phyloP scores from a whole-genome alignment of 495 filamentous ascomycete species.

The Aspergillus conjunctus region DNA sequence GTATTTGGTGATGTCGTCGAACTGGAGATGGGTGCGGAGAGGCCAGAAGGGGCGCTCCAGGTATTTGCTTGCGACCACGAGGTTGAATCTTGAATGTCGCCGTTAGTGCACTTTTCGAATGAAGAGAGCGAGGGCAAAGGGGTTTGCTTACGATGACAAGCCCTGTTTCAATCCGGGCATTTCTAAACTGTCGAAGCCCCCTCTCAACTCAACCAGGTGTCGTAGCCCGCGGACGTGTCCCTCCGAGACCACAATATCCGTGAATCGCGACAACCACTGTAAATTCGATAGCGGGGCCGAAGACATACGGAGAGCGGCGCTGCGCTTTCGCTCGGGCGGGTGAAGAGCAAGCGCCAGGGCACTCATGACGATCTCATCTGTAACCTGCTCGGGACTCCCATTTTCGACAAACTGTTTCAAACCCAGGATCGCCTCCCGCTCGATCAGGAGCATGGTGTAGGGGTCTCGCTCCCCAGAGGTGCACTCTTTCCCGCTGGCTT shows the following conservation, averaged over 20 bases:
- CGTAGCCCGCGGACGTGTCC: not conserved
- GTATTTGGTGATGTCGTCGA: not conserved
- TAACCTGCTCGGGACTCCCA: not conserved
- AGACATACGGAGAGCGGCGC: not conserved
- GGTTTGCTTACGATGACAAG: not conserved
- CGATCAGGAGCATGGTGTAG: slow-evolving; percentile 7
- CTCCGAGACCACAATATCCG: slow-evolving; percentile 2
- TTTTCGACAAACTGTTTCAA: not conserved
- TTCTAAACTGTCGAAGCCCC: slow-evolving; percentile 5
- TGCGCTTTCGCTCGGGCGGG: not conserved
- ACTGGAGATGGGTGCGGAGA: not conserved
- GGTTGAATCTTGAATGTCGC: not conserved
- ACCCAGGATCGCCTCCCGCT: slow-evolving; percentile 1
- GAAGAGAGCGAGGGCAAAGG: not conserved
- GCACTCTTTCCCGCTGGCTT: not conserved
- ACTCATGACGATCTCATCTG: slow-evolving; percentile 8
- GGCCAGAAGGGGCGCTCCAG: slow-evolving; percentile 5
- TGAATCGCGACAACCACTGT: slow-evolving; percentile 7
- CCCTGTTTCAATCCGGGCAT: slow-evolving; percentile 10
- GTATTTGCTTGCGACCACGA: slow-evolving; percentile 6
- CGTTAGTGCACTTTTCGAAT: not conserved
- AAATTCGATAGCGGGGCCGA: not conserved
- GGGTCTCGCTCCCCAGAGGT: no score
- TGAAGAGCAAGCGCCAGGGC: slow-evolving; percentile 5
- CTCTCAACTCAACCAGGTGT: slow-evolving; percentile 1